Evolutionary conservation across 768 basidiomycete species (phyloP), one percentile per base, ranked within the genome.

Genomic region (Lyophyllum decastes): DNA sequence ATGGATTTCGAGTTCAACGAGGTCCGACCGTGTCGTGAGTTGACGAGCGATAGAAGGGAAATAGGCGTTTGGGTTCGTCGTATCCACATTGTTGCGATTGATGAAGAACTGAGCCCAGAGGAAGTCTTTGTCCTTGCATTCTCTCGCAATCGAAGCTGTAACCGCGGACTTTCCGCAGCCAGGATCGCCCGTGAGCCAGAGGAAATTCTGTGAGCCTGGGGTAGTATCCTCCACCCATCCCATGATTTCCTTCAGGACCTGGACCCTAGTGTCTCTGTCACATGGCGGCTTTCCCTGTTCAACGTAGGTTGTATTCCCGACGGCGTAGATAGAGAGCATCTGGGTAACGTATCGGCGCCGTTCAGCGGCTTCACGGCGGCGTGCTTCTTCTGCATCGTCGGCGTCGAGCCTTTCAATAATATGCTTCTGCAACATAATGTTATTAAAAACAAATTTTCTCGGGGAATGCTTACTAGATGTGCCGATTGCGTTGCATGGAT

Each of bases 41-140:
- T 65, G 61, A 17, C 56, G 54, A 12, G 61, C 64, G 22, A 62
- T 62, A n/a, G 64, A 58, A 21, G 61, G 64, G 19, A 62, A 63
- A 38, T 62, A 62, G 16, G 53, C 27, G 19, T 52, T 57, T 1
- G 61, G 61, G n/a, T 65, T 59, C 16, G 53, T 61, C 7, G 59
- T 63, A 22, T 58, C 49, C 17, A 41, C 54, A 22, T 56, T 55
- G 21, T 61, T 63, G 14, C 61, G 61, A 55, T 60, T 61, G 57
- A n/a, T n/a, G n/a, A n/a, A n/a, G n/a, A n/a, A n/a, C n/a, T n/a
- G n/a, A n/a, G n/a, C n/a, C n/a, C n/a, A 64, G 14, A 65, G 54
- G 17, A 46, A 41, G 14, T 48, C 55, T 38, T 54, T 55, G 38
- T 61, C 64, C 30, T 55, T 60, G 48, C 59, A 62, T n/a, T 45